Evolutionary conservation across 2,329 filamentous ascomycete species (phyloP).

Genomic region (Phoma sp.): DNA sequence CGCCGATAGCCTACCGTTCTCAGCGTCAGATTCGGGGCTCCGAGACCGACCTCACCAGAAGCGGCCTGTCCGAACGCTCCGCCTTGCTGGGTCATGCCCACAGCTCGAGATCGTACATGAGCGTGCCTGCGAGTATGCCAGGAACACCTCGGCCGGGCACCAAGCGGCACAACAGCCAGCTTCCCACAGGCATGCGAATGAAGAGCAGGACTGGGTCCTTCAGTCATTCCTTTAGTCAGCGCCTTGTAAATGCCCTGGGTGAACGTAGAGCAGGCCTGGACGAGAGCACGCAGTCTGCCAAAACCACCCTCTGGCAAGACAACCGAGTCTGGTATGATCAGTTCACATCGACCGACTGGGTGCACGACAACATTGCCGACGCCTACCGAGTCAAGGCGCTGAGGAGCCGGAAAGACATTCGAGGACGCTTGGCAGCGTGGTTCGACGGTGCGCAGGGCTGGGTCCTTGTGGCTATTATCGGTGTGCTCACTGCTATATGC

Average conservation of each 20-base stretch:
- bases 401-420: slow-evolving; percentile 80
- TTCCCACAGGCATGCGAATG: slow-evolving; percentile 40
- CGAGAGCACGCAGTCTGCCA: slow-evolving; percentile 68
- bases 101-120: slow-evolving; percentile 53
- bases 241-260: slow-evolving; percentile 67
- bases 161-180: slow-evolving; percentile 48
- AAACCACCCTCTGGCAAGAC: slow-evolving; percentile 72
- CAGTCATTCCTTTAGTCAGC: slow-evolving; percentile 47
- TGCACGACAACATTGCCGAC: slow-evolving; percentile 95
- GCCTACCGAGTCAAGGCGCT: slow-evolving; percentile 87
- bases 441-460: slow-evolving; percentile 93
- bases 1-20: slow-evolving; percentile 42
- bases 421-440: slow-evolving; percentile 76
- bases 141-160: slow-evolving; percentile 52
- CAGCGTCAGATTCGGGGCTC: slow-evolving; percentile 43
- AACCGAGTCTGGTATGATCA: slow-evolving; percentile 99
- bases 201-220: slow-evolving; percentile 45
- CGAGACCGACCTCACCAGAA: slow-evolving; percentile 42
- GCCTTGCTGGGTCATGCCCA: slow-evolving; percentile 53
- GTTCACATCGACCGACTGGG: slow-evolving; percentile 97
- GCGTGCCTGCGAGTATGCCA: slow-evolving; percentile 49
- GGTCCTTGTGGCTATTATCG: slow-evolving; percentile 90
- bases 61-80: slow-evolving; percentile 55
- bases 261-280: slow-evolving; percentile 57
- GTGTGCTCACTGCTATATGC: slow-evolving; percentile 81